Evolutionary conservation across 1,139 yeast species (phyloP).

Genomic region (Geotrichum aggregatum): DNA sequence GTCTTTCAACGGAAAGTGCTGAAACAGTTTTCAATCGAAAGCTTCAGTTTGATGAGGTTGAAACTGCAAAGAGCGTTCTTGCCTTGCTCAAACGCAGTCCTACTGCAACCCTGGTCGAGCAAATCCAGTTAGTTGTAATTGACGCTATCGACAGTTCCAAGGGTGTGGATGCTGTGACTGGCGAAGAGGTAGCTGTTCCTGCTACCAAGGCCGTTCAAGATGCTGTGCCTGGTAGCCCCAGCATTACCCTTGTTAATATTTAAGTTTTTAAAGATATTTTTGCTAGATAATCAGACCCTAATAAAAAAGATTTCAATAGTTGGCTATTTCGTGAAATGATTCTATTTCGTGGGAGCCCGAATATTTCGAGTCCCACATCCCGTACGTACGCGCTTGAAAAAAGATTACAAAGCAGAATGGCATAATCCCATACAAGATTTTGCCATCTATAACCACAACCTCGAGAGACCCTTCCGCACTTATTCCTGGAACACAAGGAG

Average conservation of each 20-base stretch:
- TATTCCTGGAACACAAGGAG: no score
- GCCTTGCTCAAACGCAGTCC: constrained; percentile 59
- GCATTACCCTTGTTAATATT: constrained; percentile 64
- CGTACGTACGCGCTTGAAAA: no score
- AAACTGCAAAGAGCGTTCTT: constrained; percentile 54
- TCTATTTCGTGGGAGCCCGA: no score
- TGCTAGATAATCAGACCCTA: no score
- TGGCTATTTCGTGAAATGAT: no score
- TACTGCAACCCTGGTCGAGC: constrained; percentile 54
- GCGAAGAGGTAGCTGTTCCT: constrained; percentile 63
- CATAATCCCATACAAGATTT: no score
- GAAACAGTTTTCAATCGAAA: constrained; percentile 81
- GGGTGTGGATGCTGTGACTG: constrained; percentile 65
- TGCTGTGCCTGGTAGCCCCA: constrained; percentile 94
- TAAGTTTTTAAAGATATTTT: constrained; percentile 19
- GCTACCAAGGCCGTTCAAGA: constrained; percentile 69
- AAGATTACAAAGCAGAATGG: no score
- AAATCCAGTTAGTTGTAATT: constrained; percentile 56
- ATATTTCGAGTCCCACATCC: no score
- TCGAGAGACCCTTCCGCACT: no score
- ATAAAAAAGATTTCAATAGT: no score
- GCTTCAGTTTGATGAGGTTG: constrained; percentile 73
- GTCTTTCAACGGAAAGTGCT: constrained; percentile 57
- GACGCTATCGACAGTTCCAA: constrained; percentile 53
- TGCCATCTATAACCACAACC: no score